These are phyloP conservation scores for Juncus effusus DNA, from an alignment of 176 grass and related monocot genomes.

Conservation along the genomic window DNA sequence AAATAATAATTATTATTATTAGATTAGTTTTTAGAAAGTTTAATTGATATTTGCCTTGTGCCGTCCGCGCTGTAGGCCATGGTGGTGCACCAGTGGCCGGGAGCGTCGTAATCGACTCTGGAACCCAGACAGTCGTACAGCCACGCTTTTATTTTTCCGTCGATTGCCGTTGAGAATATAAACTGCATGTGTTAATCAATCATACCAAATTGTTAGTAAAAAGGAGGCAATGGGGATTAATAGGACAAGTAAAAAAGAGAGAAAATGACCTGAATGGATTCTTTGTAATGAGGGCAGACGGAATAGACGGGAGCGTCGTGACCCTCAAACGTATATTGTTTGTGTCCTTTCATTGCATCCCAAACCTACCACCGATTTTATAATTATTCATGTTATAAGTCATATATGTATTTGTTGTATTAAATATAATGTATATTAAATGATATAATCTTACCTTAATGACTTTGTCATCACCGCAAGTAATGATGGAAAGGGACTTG, in stretches of 20 bases:
- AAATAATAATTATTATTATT: not conserved
- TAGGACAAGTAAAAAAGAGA: not conserved
- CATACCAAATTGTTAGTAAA: not conserved
- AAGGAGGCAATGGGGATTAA: constrained; percentile 8
- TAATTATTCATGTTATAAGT: too few species aligned
- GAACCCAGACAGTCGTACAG: constrained; percentile 95
- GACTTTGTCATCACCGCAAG: constrained; percentile 94
- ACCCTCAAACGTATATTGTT: constrained; percentile 97
- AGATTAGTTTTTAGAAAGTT: constrained; percentile 8
- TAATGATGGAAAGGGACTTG: constrained; percentile 94
- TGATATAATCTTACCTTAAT: constrained; percentile 62
- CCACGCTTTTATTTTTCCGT: constrained; percentile 99
- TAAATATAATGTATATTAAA: constrained; percentile 2
- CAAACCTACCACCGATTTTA: constrained; percentile 55
- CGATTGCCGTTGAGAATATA: constrained; percentile 98
- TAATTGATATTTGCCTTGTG: constrained; percentile 42
- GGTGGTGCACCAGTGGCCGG: constrained; percentile 96
- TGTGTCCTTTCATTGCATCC: constrained; percentile 92
- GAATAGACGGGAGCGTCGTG: constrained; percentile 96
- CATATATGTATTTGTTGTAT: not conserved
- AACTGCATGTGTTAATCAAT: constrained; percentile 46
- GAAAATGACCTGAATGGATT: constrained; percentile 84
- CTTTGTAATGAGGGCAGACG: constrained; percentile 98
- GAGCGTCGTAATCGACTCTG: constrained; percentile 98
- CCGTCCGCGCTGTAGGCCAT: constrained; percentile 98